These are phyloP conservation scores for Aspergillus indologenus DNA, from an alignment of 495 filamentous ascomycete species.

Conservation along the genomic window DNA sequence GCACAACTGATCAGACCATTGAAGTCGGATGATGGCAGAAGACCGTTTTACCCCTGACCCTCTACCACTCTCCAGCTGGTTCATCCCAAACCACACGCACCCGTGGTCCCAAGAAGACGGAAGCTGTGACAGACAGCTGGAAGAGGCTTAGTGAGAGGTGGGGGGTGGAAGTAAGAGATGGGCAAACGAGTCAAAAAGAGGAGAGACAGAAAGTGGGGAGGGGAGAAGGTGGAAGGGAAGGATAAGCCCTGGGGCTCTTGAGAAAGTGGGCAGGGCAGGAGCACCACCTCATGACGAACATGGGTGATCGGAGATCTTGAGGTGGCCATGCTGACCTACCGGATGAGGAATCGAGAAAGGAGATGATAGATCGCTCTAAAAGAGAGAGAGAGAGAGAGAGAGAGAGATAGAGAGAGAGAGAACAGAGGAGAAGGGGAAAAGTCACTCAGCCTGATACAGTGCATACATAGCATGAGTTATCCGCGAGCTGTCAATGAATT, in stretches of 20 bases:
- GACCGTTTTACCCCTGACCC: slow-evolving; percentile 12
- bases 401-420: no score
- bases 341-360: background rate
- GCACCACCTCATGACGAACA: background rate
- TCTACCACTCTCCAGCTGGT: slow-evolving; percentile 13
- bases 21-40: background rate
- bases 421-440: no score
- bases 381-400: background rate
- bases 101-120: slow-evolving; percentile 20
- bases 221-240: background rate
- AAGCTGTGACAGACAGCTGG: slow-evolving; percentile 19
- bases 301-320: background rate
- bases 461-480: no score
- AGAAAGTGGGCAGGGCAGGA: no score
- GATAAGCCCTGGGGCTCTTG: background rate
- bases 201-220: background rate
- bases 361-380: background rate
- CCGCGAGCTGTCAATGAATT: slow-evolving; percentile 9
- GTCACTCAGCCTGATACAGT: no score
- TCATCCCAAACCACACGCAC: slow-evolving; percentile 10
- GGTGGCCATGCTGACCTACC: background rate
- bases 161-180: slow-evolving; percentile 3
- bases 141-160: slow-evolving; percentile 16
- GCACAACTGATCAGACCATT: background rate
- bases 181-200: background rate